A percentile compares a stretch with the other conserved stretches of the same genome.
Evolutionary conservation across 306 rosid species (phyloP).

Genomic region (Prunus mume): DNA sequence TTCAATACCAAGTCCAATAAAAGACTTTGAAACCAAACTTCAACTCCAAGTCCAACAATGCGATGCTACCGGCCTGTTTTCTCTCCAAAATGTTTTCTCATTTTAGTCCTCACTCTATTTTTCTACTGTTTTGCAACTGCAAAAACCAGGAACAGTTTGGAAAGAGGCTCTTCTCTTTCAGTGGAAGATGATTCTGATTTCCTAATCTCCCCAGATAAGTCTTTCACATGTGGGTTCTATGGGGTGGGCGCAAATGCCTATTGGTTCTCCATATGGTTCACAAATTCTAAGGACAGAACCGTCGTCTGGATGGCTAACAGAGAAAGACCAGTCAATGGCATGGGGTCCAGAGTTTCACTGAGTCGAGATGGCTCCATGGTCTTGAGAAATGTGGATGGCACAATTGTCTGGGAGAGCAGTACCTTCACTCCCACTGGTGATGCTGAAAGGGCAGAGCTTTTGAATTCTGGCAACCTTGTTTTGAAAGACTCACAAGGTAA

Average conservation of each 20-base stretch:
- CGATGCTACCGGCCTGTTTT: too few relatives aligned
- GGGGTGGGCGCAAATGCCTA: slow-evolving; percentile 18
- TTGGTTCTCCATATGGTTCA: slow-evolving; percentile 24
- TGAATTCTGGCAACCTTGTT: slow-evolving; percentile 11
- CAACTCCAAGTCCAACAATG: too few relatives aligned
- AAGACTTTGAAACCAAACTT: too few relatives aligned
- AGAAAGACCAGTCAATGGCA: slow-evolving; percentile 9
- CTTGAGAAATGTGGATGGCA: slow-evolving; percentile 18
- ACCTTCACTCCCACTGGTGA: not conserved
- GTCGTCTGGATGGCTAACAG: slow-evolving; percentile 27
- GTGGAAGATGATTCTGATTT: not conserved
- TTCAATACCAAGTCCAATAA: too few relatives aligned
- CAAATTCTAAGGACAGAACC: slow-evolving; percentile 10
- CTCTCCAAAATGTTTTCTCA: too few relatives aligned
- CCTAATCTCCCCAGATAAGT: slow-evolving; percentile 12
- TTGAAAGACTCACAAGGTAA: not conserved
- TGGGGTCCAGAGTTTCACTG: not conserved
- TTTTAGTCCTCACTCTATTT: too few relatives aligned
- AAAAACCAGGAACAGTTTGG: not conserved
- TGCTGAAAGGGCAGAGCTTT: not conserved
- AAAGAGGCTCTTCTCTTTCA: not conserved
- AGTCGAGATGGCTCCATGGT: slow-evolving; percentile 8
- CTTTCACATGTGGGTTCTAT: slow-evolving; percentile 14
- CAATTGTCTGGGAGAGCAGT: slow-evolving; percentile 6
- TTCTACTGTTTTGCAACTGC: not conserved